Evolutionary conservation across 2,329 filamentous ascomycete species (phyloP).

Genomic region (Pseudogymnoascus sp.): DNA sequence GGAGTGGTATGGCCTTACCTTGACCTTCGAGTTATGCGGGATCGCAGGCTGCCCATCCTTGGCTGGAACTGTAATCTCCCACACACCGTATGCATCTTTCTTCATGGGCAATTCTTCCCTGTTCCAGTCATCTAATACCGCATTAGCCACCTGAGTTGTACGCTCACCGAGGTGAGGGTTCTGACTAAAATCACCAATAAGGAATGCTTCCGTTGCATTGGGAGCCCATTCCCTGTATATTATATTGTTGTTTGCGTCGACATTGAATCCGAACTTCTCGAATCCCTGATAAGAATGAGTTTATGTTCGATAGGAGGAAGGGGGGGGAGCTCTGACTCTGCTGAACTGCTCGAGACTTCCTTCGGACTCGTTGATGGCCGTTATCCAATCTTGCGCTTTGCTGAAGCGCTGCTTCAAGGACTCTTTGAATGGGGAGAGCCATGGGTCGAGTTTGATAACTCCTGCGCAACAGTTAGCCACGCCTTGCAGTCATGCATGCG

Average conservation of each 20-base stretch:
- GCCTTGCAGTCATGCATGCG: not conserved
- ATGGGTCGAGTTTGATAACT: constrained; percentile 81
- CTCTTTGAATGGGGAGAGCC: constrained; percentile 77
- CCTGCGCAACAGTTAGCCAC: constrained; percentile 44
- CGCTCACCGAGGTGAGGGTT: constrained; percentile 15
- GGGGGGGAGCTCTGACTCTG: constrained; percentile 45
- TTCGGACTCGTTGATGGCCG: constrained; percentile 72
- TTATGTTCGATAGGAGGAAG: constrained; percentile 10
- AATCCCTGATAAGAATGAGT: constrained; percentile 53
- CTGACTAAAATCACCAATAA: constrained; percentile 90
- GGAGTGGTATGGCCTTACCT: constrained; percentile 47
- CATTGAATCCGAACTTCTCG: constrained; percentile 80
- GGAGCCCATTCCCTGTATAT: constrained; percentile 95
- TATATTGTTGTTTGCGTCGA: constrained; percentile 75
- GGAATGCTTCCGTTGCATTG: constrained; percentile 73
- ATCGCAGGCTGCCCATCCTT: constrained; percentile 71
- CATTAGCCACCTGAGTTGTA: constrained; percentile 16
- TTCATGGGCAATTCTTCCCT: constrained; percentile 77
- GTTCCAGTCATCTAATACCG: constrained; percentile 70
- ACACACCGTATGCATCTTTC: constrained; percentile 78
- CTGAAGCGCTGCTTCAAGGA: constrained; percentile 68
- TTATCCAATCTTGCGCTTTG: constrained; percentile 80
- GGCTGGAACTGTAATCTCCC: constrained; percentile 71
- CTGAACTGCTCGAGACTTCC: constrained; percentile 90
- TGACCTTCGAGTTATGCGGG: constrained; percentile 89